These are phyloP conservation scores for Lagenidium giganteum DNA, from an alignment of 352 stramenopile species.

Conservation along the genomic window DNA sequence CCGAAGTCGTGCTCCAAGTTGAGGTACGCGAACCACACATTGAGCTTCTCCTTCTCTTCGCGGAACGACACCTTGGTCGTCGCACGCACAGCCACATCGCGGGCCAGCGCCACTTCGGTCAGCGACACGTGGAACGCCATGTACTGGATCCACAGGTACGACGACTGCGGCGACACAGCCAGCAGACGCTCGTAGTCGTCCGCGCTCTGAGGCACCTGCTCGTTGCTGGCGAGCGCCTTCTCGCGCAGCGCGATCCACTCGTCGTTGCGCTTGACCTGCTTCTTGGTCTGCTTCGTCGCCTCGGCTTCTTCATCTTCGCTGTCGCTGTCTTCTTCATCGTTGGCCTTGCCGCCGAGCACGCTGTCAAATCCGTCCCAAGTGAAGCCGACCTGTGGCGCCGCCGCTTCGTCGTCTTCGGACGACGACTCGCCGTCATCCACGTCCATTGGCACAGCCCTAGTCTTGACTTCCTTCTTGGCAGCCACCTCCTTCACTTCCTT, in stretches of 20 bases:
- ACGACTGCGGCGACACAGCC: slow-evolving; percentile 89
- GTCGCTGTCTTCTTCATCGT: slow-evolving; percentile 30
- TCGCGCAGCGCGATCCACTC: slow-evolving; percentile 92
- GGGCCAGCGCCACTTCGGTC: slow-evolving; percentile 86
- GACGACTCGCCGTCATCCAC: slow-evolving; percentile 33
- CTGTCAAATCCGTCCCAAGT: slow-evolving; percentile 71
- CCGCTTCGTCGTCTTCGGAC: slow-evolving; percentile 43
- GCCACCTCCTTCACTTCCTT: slow-evolving; percentile 32
- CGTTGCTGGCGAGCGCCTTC: slow-evolving; percentile 83
- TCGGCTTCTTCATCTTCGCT: slow-evolving; percentile 37
- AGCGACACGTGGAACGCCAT: slow-evolving; percentile 95
- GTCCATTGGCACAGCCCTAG: too few relatives aligned
- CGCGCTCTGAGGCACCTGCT: slow-evolving; percentile 85
- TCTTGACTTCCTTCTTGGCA: slow-evolving; percentile 31
- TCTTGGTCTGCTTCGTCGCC: slow-evolving; percentile 82
- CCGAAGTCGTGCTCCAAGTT: slow-evolving; percentile 94
- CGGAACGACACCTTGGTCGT: slow-evolving; percentile 91
- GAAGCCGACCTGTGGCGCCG: slow-evolving; percentile 40
- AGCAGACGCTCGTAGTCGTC: slow-evolving; percentile 93
- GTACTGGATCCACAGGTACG: slow-evolving; percentile 94
- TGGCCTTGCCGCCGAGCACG: slow-evolving; percentile 37
- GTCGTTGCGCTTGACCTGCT: too few relatives aligned
- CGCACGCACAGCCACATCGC: slow-evolving; percentile 86
- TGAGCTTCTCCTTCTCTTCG: slow-evolving; percentile 93
- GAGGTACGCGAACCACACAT: slow-evolving; percentile 92